These are phyloP conservation scores for Diaporthe amygdali DNA, from an alignment of 2,329 filamentous ascomycete genomes.

Conservation along the genomic window DNA sequence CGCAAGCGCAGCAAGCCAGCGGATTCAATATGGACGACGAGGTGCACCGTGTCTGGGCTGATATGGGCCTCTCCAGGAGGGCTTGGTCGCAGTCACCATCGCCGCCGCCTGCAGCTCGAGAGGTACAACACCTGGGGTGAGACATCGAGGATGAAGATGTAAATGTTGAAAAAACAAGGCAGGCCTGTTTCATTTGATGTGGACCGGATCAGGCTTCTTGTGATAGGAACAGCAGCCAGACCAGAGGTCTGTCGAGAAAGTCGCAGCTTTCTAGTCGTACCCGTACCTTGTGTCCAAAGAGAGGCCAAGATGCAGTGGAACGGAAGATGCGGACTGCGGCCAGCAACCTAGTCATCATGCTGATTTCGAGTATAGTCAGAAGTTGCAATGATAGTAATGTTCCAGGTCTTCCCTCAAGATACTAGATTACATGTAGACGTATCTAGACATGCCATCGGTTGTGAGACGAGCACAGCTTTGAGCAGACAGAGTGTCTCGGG, in stretches of 20 bases:
- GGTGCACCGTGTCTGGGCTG: constrained; percentile 15
- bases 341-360: not conserved
- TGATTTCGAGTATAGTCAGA: not conserved
- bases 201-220: too few relatives aligned
- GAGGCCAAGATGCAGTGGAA: not conserved
- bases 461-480: too few relatives aligned
- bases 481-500: too few relatives aligned
- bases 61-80: constrained; percentile 19
- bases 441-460: too few relatives aligned
- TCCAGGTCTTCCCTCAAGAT: too few relatives aligned
- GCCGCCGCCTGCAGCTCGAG: not conserved
- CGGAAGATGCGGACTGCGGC: not conserved
- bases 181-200: not conserved
- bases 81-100: constrained; percentile 19
- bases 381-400: too few relatives aligned
- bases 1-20: not conserved
- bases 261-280: not conserved
- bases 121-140: not conserved
- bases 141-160: not conserved
- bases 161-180: not conserved
- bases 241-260: not conserved
- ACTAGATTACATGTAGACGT: too few relatives aligned
- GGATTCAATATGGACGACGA: constrained; percentile 7
- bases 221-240: too few relatives aligned
- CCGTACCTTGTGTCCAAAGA: too few relatives aligned